Evolutionary conservation across 176 grass and related monocot genomes (phyloP), one percentile per base, ranked within the genome.

Genomic region (Elymus sibiricus): DNA sequence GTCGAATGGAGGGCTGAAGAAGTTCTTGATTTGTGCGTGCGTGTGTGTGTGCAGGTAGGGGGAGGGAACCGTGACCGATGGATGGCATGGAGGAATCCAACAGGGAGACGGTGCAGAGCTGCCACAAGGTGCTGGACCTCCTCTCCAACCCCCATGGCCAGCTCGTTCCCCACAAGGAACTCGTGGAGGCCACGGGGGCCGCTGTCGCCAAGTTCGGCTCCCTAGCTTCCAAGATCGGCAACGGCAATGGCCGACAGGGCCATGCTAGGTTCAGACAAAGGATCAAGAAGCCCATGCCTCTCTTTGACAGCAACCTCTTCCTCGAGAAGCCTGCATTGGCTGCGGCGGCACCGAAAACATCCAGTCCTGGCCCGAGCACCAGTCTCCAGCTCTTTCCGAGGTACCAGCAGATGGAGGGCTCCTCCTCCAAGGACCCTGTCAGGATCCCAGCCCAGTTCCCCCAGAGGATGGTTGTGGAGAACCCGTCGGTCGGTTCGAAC

Each of bases 191-290:
- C 27, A 94, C 97, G 0, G 86, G 87, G 39, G 90, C 85, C 17
- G 90, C 97, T 29, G 49, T 99, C 49, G 84, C 88, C 32, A 99
- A 83, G 87, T 94, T 99, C 19, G 85, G 76, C 34, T 87, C 81
- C 43, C 51, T 97, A 0, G 56, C 93, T n/a, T 85, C 92, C 51
- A 92, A 84, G 66, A 86, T 99, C 69, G 12, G 83, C 79, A 81
- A 82, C 81, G 86, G 78, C 74, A 77, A 82, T 56, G 78, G 85
- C 40, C 86, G 81, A 32, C 90, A 94, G 11, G 97, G 97, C 82
- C 97, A 99, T 83, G 97, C 94, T 26, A 92, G 89, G 73, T 65
- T 96, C 40, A 89, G 94, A 49, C 92, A 76, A 84, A 90, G 76
- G 79, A 63, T 81, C 82, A 94, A 89, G 80, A 94, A 94, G 34